These are phyloP conservation scores for Beauveria caledonica DNA, from an alignment of 2,329 filamentous ascomycete species.

Conservation along the genomic window DNA sequence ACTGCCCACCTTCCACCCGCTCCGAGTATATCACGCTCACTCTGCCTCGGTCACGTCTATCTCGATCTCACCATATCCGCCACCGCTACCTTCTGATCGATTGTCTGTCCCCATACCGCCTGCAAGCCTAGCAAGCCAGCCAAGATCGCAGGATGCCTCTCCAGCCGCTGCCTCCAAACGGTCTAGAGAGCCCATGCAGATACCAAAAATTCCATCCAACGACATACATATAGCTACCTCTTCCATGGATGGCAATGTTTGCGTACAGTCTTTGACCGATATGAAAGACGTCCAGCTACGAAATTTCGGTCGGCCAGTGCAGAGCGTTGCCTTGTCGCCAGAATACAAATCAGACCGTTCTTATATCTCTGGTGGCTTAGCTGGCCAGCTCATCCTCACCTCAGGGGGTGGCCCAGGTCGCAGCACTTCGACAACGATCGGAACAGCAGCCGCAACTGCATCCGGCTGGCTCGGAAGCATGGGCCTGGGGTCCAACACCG, in stretches of 20 bases:
- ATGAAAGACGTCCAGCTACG: constrained; percentile 82
- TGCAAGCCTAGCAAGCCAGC: constrained; percentile 21
- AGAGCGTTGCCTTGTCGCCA: constrained; percentile 87
- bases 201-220: constrained; percentile 74
- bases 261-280: constrained; percentile 79
- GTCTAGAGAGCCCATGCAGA: constrained; percentile 41
- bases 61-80: constrained; percentile 80
- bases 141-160: constrained; percentile 28
- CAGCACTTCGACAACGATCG: constrained; percentile 80
- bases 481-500: constrained; percentile 67
- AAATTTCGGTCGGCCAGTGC: constrained; percentile 88
- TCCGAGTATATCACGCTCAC: constrained; percentile 88
- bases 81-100: constrained; percentile 24
- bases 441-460: constrained; percentile 72
- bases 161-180: constrained; percentile 44
- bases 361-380: constrained; percentile 84
- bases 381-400: constrained; percentile 81
- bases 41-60: constrained; percentile 83
- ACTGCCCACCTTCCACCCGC: constrained; percentile 68
- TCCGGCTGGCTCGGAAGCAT: constrained; percentile 88
- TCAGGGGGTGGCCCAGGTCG: constrained; percentile 70
- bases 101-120: constrained; percentile 13
- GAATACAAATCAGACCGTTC: constrained; percentile 85
- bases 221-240: constrained; percentile 90
- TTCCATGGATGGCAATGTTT: constrained; percentile 93